These are phyloP conservation scores for Trichaptum fuscoviolaceum DNA, from an alignment of 768 basidiomycete genomes.

Conservation along the genomic window DNA sequence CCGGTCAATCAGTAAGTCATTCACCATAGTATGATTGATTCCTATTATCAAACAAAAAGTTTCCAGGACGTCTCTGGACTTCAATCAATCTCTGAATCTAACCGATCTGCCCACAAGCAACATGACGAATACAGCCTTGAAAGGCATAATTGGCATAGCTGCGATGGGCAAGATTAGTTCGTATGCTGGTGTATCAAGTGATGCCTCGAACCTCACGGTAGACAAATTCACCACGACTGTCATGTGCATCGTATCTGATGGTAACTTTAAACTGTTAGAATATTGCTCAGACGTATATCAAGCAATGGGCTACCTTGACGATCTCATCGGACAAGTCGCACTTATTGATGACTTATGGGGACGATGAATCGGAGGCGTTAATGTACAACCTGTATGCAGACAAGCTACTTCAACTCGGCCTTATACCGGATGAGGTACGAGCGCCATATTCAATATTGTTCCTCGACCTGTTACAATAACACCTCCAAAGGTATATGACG, in stretches of 20 bases:
- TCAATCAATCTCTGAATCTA: conserved; percentile 34
- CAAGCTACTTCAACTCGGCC: conserved; percentile 1
- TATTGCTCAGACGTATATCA: neutral
- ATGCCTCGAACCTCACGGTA: conserved; percentile 22
- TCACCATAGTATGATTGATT: neutral
- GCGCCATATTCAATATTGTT: conserved; percentile 16
- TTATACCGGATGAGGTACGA: neutral
- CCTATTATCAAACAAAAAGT: conserved; percentile 37
- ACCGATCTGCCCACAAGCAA: conserved; percentile 28
- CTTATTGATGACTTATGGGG: neutral
- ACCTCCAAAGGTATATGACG: neutral
- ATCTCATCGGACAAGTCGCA: neutral
- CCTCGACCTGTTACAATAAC: neutral
- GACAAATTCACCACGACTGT: conserved; percentile 12
- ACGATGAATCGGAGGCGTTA: neutral
- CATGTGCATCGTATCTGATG: neutral
- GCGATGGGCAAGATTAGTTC: conserved; percentile 55
- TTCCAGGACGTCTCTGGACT: conserved; percentile 20
- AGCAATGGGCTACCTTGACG: neutral
- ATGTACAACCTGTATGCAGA: conserved; percentile 3
- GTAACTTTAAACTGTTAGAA: neutral
- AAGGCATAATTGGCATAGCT: conserved; percentile 62
- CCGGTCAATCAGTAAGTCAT: conserved; percentile 41
- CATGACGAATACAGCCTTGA: conserved; percentile 69
- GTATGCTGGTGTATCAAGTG: conserved; percentile 14